Evolutionary conservation across 2,329 filamentous ascomycete species (phyloP).

Genomic region (Colletotrichum nymphaeae): DNA sequence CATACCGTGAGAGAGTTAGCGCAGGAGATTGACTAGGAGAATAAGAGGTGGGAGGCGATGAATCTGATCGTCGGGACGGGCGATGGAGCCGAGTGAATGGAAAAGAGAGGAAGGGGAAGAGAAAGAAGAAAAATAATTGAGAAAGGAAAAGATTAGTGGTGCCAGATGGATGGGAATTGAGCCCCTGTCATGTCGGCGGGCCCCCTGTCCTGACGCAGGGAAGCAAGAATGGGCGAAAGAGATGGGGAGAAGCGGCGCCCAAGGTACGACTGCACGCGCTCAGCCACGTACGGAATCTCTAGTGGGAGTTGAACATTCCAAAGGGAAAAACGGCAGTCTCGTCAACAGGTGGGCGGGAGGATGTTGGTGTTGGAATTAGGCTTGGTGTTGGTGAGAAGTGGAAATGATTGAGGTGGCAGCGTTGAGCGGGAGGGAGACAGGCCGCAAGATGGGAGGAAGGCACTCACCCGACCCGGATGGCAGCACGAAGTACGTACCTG

Average conservation of each 20-base stretch:
- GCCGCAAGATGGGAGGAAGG: background rate
- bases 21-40: background rate
- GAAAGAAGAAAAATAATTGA: constrained; percentile 17
- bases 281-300: background rate
- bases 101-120: background rate
- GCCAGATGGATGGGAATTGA: constrained; percentile 33
- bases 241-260: background rate
- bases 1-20: background rate
- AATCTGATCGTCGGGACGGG: background rate
- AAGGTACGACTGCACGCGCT: background rate
- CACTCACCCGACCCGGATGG: background rate
- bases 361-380: too few relatives aligned
- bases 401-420: too few relatives aligned
- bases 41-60: background rate
- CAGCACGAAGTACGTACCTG: background rate
- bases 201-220: constrained; percentile 2
- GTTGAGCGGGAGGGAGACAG: background rate
- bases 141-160: constrained; percentile 16
- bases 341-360: background rate
- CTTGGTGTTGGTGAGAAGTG: background rate
- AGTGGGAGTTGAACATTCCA: background rate
- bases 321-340: background rate
- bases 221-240: background rate
- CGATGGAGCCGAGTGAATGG: background rate
- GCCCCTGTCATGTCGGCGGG: background rate